phyloP scores from a whole-genome alignment of 2,329 filamentous ascomycete genomes.

The Penicillium corylophilum region DNA sequence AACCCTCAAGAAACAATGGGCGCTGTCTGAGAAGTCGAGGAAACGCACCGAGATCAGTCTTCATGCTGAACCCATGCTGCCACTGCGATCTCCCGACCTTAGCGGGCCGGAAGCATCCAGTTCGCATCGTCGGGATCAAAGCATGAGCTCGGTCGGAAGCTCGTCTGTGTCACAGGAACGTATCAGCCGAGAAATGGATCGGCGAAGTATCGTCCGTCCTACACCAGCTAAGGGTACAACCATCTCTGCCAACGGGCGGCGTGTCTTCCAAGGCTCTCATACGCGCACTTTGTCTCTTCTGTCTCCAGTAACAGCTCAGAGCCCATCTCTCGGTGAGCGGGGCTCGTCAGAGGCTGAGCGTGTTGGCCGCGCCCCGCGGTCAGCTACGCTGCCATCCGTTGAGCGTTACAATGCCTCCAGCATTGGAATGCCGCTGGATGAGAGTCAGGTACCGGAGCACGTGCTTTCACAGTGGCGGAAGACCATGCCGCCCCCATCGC shows the following conservation, averaged over 20 bases:
- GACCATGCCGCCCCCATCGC: constrained; percentile 45
- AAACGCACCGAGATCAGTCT: constrained; percentile 67
- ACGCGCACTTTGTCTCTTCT: constrained; percentile 74
- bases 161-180: constrained; percentile 32
- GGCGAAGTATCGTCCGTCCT: constrained; percentile 66
- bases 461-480: constrained; percentile 41
- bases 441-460: constrained; percentile 33
- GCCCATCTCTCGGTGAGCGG: constrained; percentile 16
- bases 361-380: constrained; percentile 38
- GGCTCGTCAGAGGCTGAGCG: constrained; percentile 25
- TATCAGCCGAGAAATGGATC: constrained; percentile 63
- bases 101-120: constrained; percentile 10
- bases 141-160: constrained; percentile 26
- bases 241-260: constrained; percentile 49
- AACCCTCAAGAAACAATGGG: constrained; percentile 80
- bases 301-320: constrained; percentile 53
- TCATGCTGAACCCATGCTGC: constrained; percentile 59
- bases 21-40: constrained; percentile 70
- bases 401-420: constrained; percentile 31
- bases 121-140: constrained; percentile 28
- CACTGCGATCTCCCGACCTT: constrained; percentile 46
- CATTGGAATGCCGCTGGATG: constrained; percentile 19
- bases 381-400: constrained; percentile 43
- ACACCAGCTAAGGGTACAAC: constrained; percentile 36
- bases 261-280: constrained; percentile 67